Evolutionary conservation across 2,329 filamentous ascomycete genomes (phyloP), one percentile per base, ranked within the genome.

Genomic region (Alternaria tenuissima): DNA sequence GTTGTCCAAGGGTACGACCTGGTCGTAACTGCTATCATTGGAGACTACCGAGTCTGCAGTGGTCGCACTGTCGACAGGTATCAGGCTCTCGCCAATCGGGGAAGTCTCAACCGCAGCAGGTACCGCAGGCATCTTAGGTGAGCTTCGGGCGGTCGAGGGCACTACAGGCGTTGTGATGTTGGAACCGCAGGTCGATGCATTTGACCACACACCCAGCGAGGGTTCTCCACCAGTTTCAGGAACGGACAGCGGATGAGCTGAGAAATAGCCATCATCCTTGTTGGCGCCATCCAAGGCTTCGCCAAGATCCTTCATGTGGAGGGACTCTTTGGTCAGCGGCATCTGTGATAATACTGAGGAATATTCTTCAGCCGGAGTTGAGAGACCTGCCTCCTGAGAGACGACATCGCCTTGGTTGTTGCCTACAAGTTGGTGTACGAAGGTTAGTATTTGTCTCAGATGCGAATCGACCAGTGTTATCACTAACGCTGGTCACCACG

Each of bases 31-130:
- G 30, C 57, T 62, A 20, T 58, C 30, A 12, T 36, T 62, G n/a
- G 59, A 66, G 7, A 51, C 22, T 3, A 42, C 46, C 6, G 64
- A 66, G 20, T 49, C 42, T 7, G 39, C 26, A 9, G 64, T 55
- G 9, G 51, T 58, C 38, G 43, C 93, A 30, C 91, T 92, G 77
- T 97, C 97, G 63, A 93, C 93, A 20, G 97, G 85, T 53, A 97
- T 82, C 7, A 92, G 92, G 36, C 96, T 87, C 0, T 93, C 96
- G 81, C 97, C 94, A 79, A 97, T 97, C 58, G 93, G 97, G 67
- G 91, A 95, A 11, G 92, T 96, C 76, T 89, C 90, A 84, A 97
- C 97, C 84, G 97, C 96, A 0, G 91, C 26, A 18, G 47, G 22
- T 7, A 60, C 39, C n/a, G 91, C 28, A n/a, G 49, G 22, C 8